A percentile compares a stretch with the other conserved stretches of the same genome.
phyloP scores from a whole-genome alignment of 2,329 filamentous ascomycete species.

The Claviceps arundinis region DNA sequence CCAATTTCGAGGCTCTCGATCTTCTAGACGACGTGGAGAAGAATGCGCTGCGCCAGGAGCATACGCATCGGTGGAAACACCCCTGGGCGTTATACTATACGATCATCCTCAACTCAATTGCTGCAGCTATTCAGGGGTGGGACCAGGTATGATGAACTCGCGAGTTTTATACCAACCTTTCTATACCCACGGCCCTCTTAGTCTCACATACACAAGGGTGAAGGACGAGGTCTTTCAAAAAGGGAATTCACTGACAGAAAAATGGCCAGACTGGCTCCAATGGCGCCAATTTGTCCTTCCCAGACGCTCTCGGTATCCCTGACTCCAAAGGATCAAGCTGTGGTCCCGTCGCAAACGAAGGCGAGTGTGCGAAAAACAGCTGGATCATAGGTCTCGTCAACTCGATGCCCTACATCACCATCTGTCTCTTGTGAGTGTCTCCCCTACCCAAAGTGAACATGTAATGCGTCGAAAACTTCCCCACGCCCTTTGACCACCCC shows the following conservation, averaged over 20 bases:
- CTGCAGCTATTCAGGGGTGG: conserved; percentile 38
- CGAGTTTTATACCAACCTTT: too few species aligned
- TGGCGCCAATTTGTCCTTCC: conserved; percentile 35
- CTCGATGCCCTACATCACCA: conserved; percentile 29
- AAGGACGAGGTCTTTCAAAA: too few species aligned
- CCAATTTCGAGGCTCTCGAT: conserved; percentile 19
- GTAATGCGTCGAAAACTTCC: too few species aligned
- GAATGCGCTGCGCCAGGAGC: conserved; percentile 26
- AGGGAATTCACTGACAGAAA: neutral
- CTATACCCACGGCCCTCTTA: too few species aligned
- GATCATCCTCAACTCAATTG: conserved; percentile 36
- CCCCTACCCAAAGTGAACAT: neutral
- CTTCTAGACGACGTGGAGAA: conserved; percentile 24
- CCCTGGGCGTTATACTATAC: conserved; percentile 36
- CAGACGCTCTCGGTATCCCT: conserved; percentile 28
- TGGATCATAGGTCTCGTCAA: conserved; percentile 53
- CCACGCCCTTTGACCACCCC: neutral
- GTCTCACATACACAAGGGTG: too few species aligned
- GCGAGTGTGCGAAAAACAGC: conserved; percentile 30
- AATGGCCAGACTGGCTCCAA: conserved; percentile 27
- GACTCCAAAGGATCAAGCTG: conserved; percentile 17
- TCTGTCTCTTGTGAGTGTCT: conserved; percentile 26
- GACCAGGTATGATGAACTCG: conserved; percentile 20
- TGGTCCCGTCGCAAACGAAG: conserved; percentile 20
- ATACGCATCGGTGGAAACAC: conserved; percentile 46